Conservation (phyloP, 2,329 filamentous ascomycete genomes). For the Sporothrix phasma region DNA sequence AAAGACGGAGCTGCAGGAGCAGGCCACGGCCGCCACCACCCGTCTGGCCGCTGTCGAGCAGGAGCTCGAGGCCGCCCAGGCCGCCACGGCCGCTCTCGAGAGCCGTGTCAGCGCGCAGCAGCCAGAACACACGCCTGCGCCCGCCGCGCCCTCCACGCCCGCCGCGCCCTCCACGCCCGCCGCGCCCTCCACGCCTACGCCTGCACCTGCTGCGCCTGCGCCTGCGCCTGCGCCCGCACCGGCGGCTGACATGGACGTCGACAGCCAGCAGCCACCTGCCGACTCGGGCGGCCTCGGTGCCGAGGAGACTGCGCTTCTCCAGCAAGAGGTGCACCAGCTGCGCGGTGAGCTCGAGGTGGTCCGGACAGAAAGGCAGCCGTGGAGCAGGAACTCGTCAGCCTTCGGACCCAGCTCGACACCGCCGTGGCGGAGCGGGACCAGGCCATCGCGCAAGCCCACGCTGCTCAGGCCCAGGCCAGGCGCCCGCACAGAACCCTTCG, state of each 20-base stretch:
- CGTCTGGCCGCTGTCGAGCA: slow-evolving; percentile 31
- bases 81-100: slow-evolving; percentile 23
- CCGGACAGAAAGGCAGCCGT: slow-evolving; percentile 58
- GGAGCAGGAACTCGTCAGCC: slow-evolving; percentile 49
- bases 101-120: background rate
- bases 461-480: slow-evolving; percentile 17
- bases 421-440: slow-evolving; percentile 56
- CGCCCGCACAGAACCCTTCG: background rate
- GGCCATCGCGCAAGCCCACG: slow-evolving; percentile 34
- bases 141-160: background rate
- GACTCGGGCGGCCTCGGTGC: slow-evolving; percentile 26
- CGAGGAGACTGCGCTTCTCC: slow-evolving; percentile 39
- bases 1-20: slow-evolving; percentile 42
- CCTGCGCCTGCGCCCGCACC: slow-evolving; percentile 11
- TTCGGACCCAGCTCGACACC: slow-evolving; percentile 50
- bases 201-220: background rate
- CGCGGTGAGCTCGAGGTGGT: slow-evolving; percentile 56
- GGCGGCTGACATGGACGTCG: slow-evolving; percentile 10
- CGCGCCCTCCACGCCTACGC: background rate
- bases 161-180: too few relatives aligned
- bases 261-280: background rate
- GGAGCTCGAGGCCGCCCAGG: slow-evolving; percentile 45
- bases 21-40: slow-evolving; percentile 36
- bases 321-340: slow-evolving; percentile 39
- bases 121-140: background rate